Base-by-base conservation (phyloP, 2,329 filamentous ascomycete species). In the Thelonectria rubi region DNA sequence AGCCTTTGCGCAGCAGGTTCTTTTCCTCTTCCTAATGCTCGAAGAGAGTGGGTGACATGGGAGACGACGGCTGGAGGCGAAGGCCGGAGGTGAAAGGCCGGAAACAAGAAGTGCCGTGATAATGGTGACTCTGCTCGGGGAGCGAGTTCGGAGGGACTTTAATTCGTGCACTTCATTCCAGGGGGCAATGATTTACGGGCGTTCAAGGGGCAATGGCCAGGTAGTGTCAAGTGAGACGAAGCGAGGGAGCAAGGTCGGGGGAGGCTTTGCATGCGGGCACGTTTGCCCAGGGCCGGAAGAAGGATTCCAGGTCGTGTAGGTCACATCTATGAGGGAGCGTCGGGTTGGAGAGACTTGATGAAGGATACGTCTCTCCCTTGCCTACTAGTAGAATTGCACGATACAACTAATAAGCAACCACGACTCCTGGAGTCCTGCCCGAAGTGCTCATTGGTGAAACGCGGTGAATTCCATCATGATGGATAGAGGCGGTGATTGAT, bases 1-100 rank as follows among this genome's bases (percentile, higher is more conserved):
- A 62, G 47, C 63, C 64, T 55, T 70, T 69, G 66, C 46, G 56
- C 42, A 47, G 60, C 49, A 58, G 58, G 47, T 66, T 66, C 43
- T 53, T 62, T 48, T 55, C 68, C 58, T 61, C 47, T 51, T 59
- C 48, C 61, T 62, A 54, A 39, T 54, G 50, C 40, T 34, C 40
- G 45, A 30, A 32, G 43, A 46, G 12, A 26, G 30, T 26, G 46
- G 45, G 43, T 42, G 46, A 32, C 49, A 45, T 50, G 21, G 58
- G 48, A 60, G 63, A 58, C 43, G 34, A 42, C 56, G 42, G 53
- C 48, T 17, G 49, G 45, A 57, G 50, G 37, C 32, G 45, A 45
- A 46, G 21, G 12, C 24, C 4, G 14, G 34, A 18, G 45, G 15
- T 11, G 45, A 46, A 37, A 30, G 45, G n/a, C 40, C 37, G 47